Evolutionary conservation across 2,329 filamentous ascomycete genomes (phyloP), one percentile per base, ranked within the genome.

Genomic region (Fusarium palustre): DNA sequence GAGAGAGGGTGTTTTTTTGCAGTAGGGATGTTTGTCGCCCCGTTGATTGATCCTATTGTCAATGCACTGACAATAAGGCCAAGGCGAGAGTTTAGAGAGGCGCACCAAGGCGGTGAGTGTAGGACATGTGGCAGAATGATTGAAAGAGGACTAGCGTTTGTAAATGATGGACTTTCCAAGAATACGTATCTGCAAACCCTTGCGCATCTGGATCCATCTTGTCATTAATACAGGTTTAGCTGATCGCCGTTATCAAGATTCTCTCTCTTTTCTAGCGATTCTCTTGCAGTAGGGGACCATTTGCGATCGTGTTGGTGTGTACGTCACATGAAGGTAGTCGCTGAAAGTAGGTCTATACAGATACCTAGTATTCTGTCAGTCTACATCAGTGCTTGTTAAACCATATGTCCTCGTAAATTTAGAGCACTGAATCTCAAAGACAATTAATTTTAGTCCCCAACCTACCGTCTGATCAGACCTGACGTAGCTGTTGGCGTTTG

Each of bases 51-150:
- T 25, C 47, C 54, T 47, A 54, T 54, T 67, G 47, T 50, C 55
- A 69, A 57, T 42, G 36, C 33, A 53, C 62, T 59, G 55, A 48
- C 42, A 57, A 45, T 28, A 56, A 56, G 41, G 31, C 36, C 52
- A 47, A 64, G 59, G 52, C 36, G 63, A 64, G 56, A 61, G 48
- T 59, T 55, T 58, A 24, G 59, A 55, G 64, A 72, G 57, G 62
- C 39, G 58, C 46, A 53, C 36, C 31, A 61, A 52, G 70, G 73
- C 73, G 73, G 73, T 75, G 68, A 73, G 55, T 13, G n/a, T 3
- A 16, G 64, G 36, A 57, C 58, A 36, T 1, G 16, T 47, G 73
- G 73, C 73, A 75, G 73, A 75, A 75, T 68, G 11, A 4, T 20
- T 43, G 13, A 7, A 22, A 54, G 15, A 7, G 25, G 68, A 5